phyloP scores from a whole-genome alignment of 331 rosid genomes.

The Pyrus hybrid region DNA sequence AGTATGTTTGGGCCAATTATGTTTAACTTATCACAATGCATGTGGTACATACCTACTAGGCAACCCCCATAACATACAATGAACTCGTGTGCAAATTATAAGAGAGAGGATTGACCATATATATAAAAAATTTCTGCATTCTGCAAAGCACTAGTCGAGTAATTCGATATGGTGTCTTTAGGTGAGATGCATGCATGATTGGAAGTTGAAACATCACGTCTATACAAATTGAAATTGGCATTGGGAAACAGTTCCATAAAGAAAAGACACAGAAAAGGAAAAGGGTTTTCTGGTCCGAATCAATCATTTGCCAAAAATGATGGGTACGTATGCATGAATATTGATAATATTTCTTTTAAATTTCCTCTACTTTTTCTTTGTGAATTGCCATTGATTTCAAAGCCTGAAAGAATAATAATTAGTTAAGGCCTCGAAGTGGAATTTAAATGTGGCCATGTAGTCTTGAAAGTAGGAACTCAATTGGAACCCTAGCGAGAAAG shows the following conservation, averaged over 20 bases:
- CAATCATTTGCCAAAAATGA: background rate
- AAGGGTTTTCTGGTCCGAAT: background rate
- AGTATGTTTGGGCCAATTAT: background rate
- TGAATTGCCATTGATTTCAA: background rate
- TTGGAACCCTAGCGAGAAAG: too few species aligned
- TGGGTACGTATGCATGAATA: background rate
- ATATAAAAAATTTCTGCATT: background rate
- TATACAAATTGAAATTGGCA: background rate
- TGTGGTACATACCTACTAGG: background rate
- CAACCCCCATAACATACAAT: background rate
- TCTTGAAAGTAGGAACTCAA: too few species aligned
- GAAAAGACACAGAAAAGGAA: background rate
- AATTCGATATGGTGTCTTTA: background rate
- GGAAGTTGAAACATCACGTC: slow-evolving; percentile 6
- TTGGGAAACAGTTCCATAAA: background rate
- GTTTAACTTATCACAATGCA: background rate
- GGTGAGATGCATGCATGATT: background rate
- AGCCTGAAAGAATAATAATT: background rate
- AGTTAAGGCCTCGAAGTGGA: too few species aligned
- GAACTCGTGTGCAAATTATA: too few species aligned
- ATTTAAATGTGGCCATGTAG: too few species aligned
- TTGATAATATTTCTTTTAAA: background rate
- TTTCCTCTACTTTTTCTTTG: background rate
- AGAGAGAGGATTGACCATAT: too few species aligned
- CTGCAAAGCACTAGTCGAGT: background rate